Conservation (phyloP, 306 rosid genomes). For the Malus asiatica region DNA sequence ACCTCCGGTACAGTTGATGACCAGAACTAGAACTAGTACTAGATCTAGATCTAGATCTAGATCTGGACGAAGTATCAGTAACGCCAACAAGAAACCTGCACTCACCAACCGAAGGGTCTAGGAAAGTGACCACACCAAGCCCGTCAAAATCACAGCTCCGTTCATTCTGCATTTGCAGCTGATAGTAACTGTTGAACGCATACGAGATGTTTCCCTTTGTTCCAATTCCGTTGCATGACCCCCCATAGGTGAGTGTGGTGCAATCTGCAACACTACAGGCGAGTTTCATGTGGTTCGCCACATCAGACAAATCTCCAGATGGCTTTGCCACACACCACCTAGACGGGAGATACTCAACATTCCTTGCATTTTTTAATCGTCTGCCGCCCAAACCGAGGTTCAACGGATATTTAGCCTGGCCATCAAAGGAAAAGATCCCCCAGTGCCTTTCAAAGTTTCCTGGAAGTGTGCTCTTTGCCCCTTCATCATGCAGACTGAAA, state of each 20-base stretch:
- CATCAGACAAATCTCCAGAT: conserved; percentile 39
- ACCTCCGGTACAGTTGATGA: conserved; percentile 21
- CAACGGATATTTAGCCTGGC: conserved; percentile 76
- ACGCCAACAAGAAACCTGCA: conserved; percentile 86
- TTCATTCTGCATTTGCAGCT: conserved; percentile 72
- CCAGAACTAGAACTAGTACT: conserved; percentile 23
- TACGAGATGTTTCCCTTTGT: conserved; percentile 83
- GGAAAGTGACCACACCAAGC: conserved; percentile 73
- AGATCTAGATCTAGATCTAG: conserved; percentile 15
- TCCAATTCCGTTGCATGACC: conserved; percentile 85
- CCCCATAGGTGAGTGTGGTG: conserved; percentile 84
- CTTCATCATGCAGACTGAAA: conserved; percentile 77
- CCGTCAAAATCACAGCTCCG: conserved; percentile 84
- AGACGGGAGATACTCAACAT: conserved; percentile 76
- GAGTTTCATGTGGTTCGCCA: conserved; percentile 59
- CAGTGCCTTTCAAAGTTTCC: conserved; percentile 96
- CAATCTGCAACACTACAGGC: conserved; percentile 91
- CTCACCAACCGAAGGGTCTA: conserved; percentile 77
- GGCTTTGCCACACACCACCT: conserved; percentile 96
- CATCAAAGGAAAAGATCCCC: conserved; percentile 92
- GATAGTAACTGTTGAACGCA: conserved; percentile 94
- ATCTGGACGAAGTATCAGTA: conserved; percentile 45
- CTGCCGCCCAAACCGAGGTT: conserved; percentile 72
- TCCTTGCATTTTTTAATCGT: conserved; percentile 59
- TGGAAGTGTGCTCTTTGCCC: conserved; percentile 77